Evolutionary conservation across 164 flowering plant genomes (phyloP).

Genomic region (Tetracentron sinense): DNA sequence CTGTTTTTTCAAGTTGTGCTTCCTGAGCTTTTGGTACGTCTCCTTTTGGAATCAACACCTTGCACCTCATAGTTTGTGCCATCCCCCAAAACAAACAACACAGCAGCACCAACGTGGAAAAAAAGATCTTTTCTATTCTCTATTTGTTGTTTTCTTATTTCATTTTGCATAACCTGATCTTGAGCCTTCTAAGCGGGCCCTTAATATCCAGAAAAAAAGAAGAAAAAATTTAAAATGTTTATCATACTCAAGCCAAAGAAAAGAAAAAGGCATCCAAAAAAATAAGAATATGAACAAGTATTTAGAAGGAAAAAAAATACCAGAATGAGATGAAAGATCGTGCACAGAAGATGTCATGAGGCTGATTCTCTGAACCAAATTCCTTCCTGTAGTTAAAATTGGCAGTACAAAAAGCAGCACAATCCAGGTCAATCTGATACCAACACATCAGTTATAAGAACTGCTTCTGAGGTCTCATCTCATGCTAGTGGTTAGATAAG

Average conservation of each 20-base stretch:
- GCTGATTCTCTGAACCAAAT: not conserved
- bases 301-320: not conserved
- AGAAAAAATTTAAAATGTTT: not conserved
- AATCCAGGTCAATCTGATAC: not conserved
- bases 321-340: slow-evolving; percentile 18
- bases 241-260: not conserved
- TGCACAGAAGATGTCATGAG: slow-evolving; percentile 21
- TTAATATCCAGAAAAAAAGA: too few relatives aligned
- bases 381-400: not conserved
- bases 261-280: not conserved
- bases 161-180: too few relatives aligned
- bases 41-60: too few relatives aligned
- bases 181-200: too few relatives aligned
- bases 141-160: too few relatives aligned
- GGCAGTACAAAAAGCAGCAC: not conserved
- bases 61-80: too few relatives aligned
- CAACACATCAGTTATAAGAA: not conserved
- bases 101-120: too few relatives aligned
- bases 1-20: too few relatives aligned
- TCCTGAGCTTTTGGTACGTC: too few relatives aligned
- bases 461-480: not conserved
- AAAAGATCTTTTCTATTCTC: too few relatives aligned
- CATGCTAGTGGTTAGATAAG: not conserved
- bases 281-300: not conserved
- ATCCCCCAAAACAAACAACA: too few relatives aligned